Evolutionary conservation across 257 asterid genomes (phyloP).

Genomic region (Nicotiana tabacum): DNA sequence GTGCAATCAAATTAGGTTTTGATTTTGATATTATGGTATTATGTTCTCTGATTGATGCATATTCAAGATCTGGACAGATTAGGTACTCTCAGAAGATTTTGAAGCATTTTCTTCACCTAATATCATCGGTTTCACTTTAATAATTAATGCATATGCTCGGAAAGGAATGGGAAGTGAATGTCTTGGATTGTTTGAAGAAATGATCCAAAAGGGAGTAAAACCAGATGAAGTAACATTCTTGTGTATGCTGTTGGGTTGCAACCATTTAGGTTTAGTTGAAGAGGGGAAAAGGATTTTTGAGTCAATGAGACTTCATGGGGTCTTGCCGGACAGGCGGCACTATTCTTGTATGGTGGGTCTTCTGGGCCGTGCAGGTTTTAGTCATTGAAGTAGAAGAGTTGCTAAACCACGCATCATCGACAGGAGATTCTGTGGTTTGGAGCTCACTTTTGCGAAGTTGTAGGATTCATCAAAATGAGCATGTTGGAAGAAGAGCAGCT

Average conservation of each 20-base stretch:
- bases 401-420: slow-evolving; percentile 23
- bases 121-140: slow-evolving; percentile 43
- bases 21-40: slow-evolving; percentile 35
- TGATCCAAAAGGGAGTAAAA: slow-evolving; percentile 33
- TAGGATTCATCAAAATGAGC: slow-evolving; percentile 36
- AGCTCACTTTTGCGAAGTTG: slow-evolving; percentile 54
- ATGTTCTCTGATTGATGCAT: slow-evolving; percentile 58
- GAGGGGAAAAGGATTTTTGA: slow-evolving; percentile 41
- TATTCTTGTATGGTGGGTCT: slow-evolving; percentile 68
- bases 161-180: slow-evolving; percentile 50
- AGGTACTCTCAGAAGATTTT: slow-evolving; percentile 22
- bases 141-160: slow-evolving; percentile 48
- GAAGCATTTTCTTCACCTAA: slow-evolving; percentile 31
- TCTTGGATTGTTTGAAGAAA: slow-evolving; percentile 30
- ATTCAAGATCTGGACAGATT: slow-evolving; percentile 42
- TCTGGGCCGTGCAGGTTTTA: slow-evolving; percentile 52
- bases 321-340: slow-evolving; percentile 51
- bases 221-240: slow-evolving; percentile 58
- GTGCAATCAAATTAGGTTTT: slow-evolving; percentile 31
- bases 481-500: slow-evolving; percentile 42
- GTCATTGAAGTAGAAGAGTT: slow-evolving; percentile 40
- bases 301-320: slow-evolving; percentile 36
- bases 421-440: slow-evolving; percentile 41
- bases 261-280: slow-evolving; percentile 52
- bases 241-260: slow-evolving; percentile 54